Conservation (phyloP, 176 grass and related monocot species). For the Raddia distichophylla region DNA sequence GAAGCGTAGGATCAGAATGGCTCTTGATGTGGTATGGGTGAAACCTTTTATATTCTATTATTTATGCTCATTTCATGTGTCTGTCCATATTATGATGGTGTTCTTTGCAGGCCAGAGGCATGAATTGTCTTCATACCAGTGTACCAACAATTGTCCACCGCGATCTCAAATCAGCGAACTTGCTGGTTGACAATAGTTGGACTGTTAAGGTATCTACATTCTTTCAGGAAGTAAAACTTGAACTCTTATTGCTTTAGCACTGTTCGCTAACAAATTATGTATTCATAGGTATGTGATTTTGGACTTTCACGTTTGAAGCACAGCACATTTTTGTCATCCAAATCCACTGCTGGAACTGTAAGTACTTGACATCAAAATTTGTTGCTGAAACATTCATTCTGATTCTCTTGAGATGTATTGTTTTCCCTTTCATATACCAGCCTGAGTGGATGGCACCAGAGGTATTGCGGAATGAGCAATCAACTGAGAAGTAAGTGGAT, state of each 20-base stretch:
- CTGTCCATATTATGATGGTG: slow-evolving; percentile 21
- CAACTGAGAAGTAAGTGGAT: slow-evolving; percentile 84
- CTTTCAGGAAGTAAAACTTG: slow-evolving; percentile 30
- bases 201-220: slow-evolving; percentile 75
- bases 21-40: slow-evolving; percentile 88
- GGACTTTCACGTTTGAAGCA: slow-evolving; percentile 95
- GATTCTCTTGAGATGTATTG: slow-evolving; percentile 15
- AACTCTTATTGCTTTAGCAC: slow-evolving; percentile 12
- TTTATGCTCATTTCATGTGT: slow-evolving; percentile 40
- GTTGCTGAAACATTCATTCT: not conserved
- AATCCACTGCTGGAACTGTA: slow-evolving; percentile 95
- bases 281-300: slow-evolving; percentile 89
- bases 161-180: slow-evolving; percentile 96
- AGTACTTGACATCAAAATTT: slow-evolving; percentile 38
- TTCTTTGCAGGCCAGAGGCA: slow-evolving; percentile 74
- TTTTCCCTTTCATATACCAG: slow-evolving; percentile 47
- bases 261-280: slow-evolving; percentile 37
- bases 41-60: slow-evolving; percentile 34
- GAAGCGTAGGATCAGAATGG: slow-evolving; percentile 88
- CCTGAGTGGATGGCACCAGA: slow-evolving; percentile 98
- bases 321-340: slow-evolving; percentile 92
- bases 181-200: slow-evolving; percentile 94
- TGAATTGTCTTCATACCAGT: slow-evolving; percentile 96
- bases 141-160: slow-evolving; percentile 90
- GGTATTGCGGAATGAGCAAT: slow-evolving; percentile 87